Evolutionary conservation across 2,329 filamentous ascomycete genomes (phyloP), one percentile per base, ranked within the genome.

Genomic region (Colletotrichum tamarilloi): DNA sequence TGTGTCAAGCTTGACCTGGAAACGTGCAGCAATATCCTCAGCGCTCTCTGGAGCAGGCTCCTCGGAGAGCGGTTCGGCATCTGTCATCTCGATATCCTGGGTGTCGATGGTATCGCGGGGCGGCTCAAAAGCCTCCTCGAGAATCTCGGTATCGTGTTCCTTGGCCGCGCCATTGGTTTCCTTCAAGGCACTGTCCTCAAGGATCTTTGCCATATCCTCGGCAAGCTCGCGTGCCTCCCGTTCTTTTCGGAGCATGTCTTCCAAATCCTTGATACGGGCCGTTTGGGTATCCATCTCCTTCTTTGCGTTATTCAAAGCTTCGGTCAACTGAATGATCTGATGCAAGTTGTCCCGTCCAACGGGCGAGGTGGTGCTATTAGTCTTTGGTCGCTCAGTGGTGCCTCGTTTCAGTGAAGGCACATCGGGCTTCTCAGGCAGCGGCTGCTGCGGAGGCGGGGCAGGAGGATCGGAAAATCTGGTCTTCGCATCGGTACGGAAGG

Each of bases 391-490:
- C 76, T 97, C 95, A 0, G 93, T 95, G 30, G 94, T 91, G 5
- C 88, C 88, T 68, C 95, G 90, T 80, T 94, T 95, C 35, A 98
- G 82, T 1, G 94, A 90, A 0, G 92, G 90, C 0, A 88, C 90
- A 82, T 97, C 95, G 0, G 96, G 96, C 81, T 98, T 98, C 80
- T 98, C 95, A 1, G 96, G 96, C 6, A 98, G 86, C 16, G 96
- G 96, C 77, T 97, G 95, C 77, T 97, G 95, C 32, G 96, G 96
- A 30, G 96, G 96, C 8, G 96, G 96, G 26, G 95, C 96, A 4
- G 96, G 96, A 63, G 96, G 96, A 71, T 98, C 95, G 1, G 94
- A 97, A 81, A 98, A 98, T 65, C 95, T 90, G 5, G 94, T 90
- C 78, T 97, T 96, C 53, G 92, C 86, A 79, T 98, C 95, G 24